Evolutionary conservation across 192 early-diverging fungal species (phyloP).

Genomic region (Haplosporangium gracile): DNA sequence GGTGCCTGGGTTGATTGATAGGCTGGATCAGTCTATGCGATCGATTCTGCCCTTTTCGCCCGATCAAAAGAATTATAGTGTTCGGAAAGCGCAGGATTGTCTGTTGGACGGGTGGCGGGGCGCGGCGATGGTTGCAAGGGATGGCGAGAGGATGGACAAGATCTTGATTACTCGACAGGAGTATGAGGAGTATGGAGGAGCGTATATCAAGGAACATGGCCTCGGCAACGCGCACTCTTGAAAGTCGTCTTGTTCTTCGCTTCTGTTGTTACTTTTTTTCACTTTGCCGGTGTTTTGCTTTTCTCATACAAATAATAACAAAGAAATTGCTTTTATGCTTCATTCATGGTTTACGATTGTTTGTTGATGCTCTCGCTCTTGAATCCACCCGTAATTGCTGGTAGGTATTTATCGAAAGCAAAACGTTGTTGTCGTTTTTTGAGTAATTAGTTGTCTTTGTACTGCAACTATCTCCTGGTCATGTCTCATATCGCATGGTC

Average conservation of each 20-base stretch:
- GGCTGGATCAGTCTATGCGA: constrained; percentile 73
- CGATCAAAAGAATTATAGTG: constrained; percentile 57
- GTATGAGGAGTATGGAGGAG: constrained; percentile 87
- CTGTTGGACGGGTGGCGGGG: constrained; percentile 88
- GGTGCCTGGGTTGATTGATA: constrained; percentile 72
- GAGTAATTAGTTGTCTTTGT: no score
- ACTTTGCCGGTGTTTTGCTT: no score
- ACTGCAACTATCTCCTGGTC: neutral
- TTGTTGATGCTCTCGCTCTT: no score
- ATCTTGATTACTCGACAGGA: constrained; percentile 75
- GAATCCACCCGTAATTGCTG: no score
- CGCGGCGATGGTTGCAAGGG: constrained; percentile 78
- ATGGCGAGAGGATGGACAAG: constrained; percentile 50
- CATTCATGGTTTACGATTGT: no score
- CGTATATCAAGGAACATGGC: constrained; percentile 89
- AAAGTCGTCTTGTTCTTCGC: neutral
- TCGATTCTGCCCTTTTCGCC: constrained; percentile 74
- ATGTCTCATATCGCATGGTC: neutral
- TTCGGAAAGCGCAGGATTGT: constrained; percentile 77
- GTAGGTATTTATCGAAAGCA: no score
- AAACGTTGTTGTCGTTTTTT: neutral
- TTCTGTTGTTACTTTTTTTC: neutral
- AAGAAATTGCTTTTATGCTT: no score
- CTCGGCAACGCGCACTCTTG: constrained; percentile 71
- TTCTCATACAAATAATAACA: no score